A percentile compares a stretch with the other conserved stretches of the same genome.
phyloP scores from a whole-genome alignment of 2,329 filamentous ascomycete genomes.

The Nigrograna mackinnonii region DNA sequence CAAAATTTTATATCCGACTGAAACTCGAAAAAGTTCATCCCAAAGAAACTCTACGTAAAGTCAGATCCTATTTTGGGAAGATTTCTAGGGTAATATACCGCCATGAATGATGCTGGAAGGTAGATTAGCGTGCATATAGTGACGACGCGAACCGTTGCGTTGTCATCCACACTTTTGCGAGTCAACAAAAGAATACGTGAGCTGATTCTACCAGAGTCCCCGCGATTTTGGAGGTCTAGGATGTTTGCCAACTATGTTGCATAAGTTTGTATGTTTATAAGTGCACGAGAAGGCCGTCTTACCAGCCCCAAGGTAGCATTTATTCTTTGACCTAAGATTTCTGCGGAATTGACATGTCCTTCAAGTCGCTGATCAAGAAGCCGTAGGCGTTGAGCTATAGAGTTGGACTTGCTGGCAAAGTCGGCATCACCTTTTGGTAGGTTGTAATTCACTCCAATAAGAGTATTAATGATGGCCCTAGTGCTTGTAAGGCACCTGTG shows the following conservation, averaged over 20 bases:
- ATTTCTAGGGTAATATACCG: constrained; percentile 2
- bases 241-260: constrained; percentile 12
- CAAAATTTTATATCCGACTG: constrained; percentile 8
- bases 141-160: constrained; percentile 14
- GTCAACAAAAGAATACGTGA: no score
- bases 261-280: not conserved
- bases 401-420: not conserved
- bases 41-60: constrained; percentile 8
- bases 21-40: constrained; percentile 17
- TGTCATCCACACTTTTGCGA: constrained; percentile 12
- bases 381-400: constrained; percentile 1
- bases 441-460: constrained; percentile 2
- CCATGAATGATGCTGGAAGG: constrained; percentile 17
- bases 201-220: constrained; percentile 2
- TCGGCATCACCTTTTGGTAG: not conserved
- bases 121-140: constrained; percentile 20
- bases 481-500: constrained; percentile 5
- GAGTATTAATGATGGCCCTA: not conserved
- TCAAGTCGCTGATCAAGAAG: constrained; percentile 5
- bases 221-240: constrained; percentile 9
- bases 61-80: not conserved
- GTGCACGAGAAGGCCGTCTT: constrained; percentile 1
- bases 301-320: constrained; percentile 12
- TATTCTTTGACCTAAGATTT: constrained; percentile 7
- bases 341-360: constrained; percentile 4